Evolutionary conservation across 306 rosid species (phyloP), one percentile per base, ranked within the genome.

Genomic region (Sphenostylis stenocarpa): DNA sequence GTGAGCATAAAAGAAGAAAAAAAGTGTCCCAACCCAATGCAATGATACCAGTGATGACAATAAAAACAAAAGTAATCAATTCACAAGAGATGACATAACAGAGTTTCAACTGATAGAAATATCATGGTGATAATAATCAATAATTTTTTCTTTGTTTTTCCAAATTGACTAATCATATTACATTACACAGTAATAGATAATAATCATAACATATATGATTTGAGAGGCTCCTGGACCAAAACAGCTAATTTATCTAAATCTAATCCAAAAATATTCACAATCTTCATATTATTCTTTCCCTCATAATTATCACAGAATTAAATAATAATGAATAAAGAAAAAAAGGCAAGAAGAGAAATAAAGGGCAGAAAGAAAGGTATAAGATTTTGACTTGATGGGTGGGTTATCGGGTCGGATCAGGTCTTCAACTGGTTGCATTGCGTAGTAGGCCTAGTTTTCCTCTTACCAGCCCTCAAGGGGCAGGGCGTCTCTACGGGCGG

Each of bases 401-500:
- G 2, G 28, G 28, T 1, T 26, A 28, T 1, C 0, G 11, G 80
- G 45, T 5, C 26, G 56, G 64, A 3, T 43, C 86, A 92, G 14
- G 88, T 90, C 62, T 82, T 87, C 88, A 88, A 91, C 79, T 91
- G 82, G 72, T 76, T 91, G 67, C 99, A 96, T 79, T 96, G 99
- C 13, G 84, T n/a, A 3, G 83, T 83, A 0, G 99, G 99, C 67
- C 99, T 79, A 0, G 95, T 73, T 75, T 80, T 96, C 91, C 89
- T 87, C 0, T 57, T 92, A 5, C 99, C 99, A 2, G 98, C 87
- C 72, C 82, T 87, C 41, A 87, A 76, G 5, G 99, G 99, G 81
- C 99, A 96, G 0, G 97, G 96, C 4, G 98, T 77, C 85, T 85
- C 86, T 17, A 96, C 75, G 60, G 99, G 99, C 2, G 94, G 98